phyloP scores from a whole-genome alignment of 495 filamentous ascomycete species.

The Pseudevernia furfuracea region DNA sequence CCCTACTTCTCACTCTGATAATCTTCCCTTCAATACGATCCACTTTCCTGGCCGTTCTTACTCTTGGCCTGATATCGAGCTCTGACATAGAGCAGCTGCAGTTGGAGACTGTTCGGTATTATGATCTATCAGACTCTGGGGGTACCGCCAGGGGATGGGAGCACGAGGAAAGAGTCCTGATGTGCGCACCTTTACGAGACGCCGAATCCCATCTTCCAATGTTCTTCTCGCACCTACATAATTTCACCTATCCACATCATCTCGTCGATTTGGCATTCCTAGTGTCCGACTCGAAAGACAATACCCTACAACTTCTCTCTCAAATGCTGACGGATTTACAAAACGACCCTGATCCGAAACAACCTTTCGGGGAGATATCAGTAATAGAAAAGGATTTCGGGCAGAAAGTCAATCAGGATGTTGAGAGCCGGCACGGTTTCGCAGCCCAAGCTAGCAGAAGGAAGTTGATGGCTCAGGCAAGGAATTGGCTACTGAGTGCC shows the following conservation, averaged over 20 bases:
- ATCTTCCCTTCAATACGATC: slow-evolving; percentile 66
- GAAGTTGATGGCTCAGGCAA: slow-evolving; percentile 95
- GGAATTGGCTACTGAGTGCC: slow-evolving; percentile 95
- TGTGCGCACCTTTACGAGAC: slow-evolving; percentile 92
- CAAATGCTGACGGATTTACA: slow-evolving; percentile 74
- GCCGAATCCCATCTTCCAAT: slow-evolving; percentile 89
- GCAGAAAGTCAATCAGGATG: slow-evolving; percentile 94
- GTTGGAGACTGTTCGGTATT: slow-evolving; percentile 90
- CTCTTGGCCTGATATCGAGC: slow-evolving; percentile 62
- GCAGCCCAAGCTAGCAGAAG: slow-evolving; percentile 88
- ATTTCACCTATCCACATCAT: slow-evolving; percentile 96
- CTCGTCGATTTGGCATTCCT: slow-evolving; percentile 94
- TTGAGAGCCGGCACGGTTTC: slow-evolving; percentile 95
- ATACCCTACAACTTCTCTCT: slow-evolving; percentile 68
- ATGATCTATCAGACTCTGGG: slow-evolving; percentile 85
- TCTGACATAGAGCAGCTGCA: slow-evolving; percentile 52
- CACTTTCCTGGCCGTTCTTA: slow-evolving; percentile 51
- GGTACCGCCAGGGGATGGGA: slow-evolving; percentile 91
- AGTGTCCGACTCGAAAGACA: slow-evolving; percentile 94
- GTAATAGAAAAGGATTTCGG: slow-evolving; percentile 99
- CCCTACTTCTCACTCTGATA: slow-evolving; percentile 44
- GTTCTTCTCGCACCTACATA: slow-evolving; percentile 95
- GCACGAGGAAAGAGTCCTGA: slow-evolving; percentile 83
- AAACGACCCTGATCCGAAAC: slow-evolving; percentile 61
- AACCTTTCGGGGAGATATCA: slow-evolving; percentile 91